Conservation (phyloP, 768 basidiomycete genomes). For the Mycena rebaudengoi region DNA sequence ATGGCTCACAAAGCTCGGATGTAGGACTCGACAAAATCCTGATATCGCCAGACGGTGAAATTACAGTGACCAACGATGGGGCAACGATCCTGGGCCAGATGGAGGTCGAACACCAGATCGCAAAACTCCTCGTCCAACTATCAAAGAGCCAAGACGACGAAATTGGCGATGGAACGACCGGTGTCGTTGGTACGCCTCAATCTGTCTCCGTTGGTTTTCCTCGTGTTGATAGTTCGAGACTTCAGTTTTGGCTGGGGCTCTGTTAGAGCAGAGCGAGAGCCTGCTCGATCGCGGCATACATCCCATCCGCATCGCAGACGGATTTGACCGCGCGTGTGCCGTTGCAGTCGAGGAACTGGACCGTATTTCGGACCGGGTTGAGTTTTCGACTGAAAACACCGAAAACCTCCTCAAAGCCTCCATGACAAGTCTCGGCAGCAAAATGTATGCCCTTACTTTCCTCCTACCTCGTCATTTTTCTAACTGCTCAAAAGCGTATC, state of each 20-base stretch:
- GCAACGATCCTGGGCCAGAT: constrained; percentile 98
- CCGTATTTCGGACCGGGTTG: constrained; percentile 88
- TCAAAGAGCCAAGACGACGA: constrained; percentile 99
- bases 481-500: constrained; percentile 74
- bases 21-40: constrained; percentile 94
- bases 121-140: constrained; percentile 94
- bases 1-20: constrained; percentile 14
- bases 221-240: background rate
- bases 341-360: constrained; percentile 93
- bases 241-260: constrained; percentile 94
- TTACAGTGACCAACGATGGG: constrained; percentile 99
- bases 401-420: constrained; percentile 92
- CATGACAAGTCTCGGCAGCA: constrained; percentile 96
- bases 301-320: constrained; percentile 98
- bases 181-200: constrained; percentile 93
- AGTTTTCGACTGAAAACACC: constrained; percentile 84
- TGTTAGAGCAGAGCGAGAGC: constrained; percentile 92
- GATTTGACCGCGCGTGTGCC: constrained; percentile 93
- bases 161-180: constrained; percentile 99
- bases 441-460: constrained; percentile 73
- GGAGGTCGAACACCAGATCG: constrained; percentile 99
- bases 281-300: constrained; percentile 99
- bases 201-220: background rate
- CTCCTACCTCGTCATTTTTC: background rate
- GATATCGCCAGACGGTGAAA: constrained; percentile 96